These are phyloP conservation scores for Heracleum sosnowskyi DNA, from an alignment of 129 eudicot genomes.

Conservation along the genomic window DNA sequence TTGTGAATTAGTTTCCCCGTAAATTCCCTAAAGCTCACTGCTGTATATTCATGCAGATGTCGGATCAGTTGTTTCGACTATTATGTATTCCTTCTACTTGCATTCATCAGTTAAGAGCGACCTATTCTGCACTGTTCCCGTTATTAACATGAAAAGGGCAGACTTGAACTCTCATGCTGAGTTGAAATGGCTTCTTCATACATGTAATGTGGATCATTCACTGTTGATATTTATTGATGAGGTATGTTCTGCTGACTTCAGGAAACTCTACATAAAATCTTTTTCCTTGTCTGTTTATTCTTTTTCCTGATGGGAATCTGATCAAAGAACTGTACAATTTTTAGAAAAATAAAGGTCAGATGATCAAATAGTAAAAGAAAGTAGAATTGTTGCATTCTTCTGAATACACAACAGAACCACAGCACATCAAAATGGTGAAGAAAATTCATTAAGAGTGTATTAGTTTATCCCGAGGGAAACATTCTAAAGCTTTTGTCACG, in stretches of 20 bases:
- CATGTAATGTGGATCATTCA: slow-evolving; percentile 44
- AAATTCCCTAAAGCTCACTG: not conserved
- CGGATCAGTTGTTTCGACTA: slow-evolving; percentile 60
- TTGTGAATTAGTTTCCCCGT: no score
- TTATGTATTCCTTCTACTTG: slow-evolving; percentile 63
- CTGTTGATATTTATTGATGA: slow-evolving; percentile 59
- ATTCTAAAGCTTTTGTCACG: not conserved
- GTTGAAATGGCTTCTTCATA: slow-evolving; percentile 58
- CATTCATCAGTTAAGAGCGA: slow-evolving; percentile 30
- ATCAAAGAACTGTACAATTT: not conserved
- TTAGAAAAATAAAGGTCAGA: not conserved
- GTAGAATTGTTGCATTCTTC: not conserved
- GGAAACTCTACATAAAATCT: not conserved
- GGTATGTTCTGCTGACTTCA: slow-evolving; percentile 23
- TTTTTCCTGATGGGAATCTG: not conserved
- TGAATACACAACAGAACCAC: not conserved
- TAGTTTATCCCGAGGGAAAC: not conserved
- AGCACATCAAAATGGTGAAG: not conserved
- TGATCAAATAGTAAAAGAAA: not conserved
- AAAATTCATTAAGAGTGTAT: not conserved
- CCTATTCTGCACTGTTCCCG: slow-evolving; percentile 57
- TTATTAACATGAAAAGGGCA: slow-evolving; percentile 58
- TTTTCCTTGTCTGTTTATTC: not conserved
- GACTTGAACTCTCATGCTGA: slow-evolving; percentile 51
- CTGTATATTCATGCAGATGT: slow-evolving; percentile 36